A percentile compares a stretch with the other conserved stretches of the same genome.
Conservation (phyloP, 768 basidiomycete genomes). For the Naematelia aurantialba region DNA sequence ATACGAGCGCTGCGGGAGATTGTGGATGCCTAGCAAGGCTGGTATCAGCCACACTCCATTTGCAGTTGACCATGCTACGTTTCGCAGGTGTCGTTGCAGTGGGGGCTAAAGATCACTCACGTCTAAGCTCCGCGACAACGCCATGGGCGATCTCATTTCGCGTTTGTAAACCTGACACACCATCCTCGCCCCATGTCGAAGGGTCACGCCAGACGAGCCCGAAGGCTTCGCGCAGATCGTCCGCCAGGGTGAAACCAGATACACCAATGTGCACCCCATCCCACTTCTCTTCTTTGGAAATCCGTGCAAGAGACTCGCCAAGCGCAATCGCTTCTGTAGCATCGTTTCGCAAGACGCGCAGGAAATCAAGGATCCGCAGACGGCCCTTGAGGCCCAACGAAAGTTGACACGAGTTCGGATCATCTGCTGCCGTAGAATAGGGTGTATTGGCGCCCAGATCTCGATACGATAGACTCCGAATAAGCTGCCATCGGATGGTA, state of each 20-base stretch:
- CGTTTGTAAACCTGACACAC: neutral
- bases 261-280: neutral
- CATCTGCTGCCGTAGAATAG: neutral
- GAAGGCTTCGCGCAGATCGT: neutral
- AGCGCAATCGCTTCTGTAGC: neutral
- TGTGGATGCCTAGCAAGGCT: neutral
- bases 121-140: constrained; percentile 2
- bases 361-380: neutral
- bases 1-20: neutral
- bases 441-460: neutral
- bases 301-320: neutral
- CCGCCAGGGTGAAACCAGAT: neutral
- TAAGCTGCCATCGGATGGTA: neutral
- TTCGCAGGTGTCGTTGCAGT: neutral
- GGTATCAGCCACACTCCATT: neutral
- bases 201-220: neutral
- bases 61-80: neutral
- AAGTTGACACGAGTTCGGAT: neutral
- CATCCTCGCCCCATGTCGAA: neutral
- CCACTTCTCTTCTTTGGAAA: constrained; percentile 6
- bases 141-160: neutral
- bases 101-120: neutral
- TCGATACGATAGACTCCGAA: neutral
- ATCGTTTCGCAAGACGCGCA: neutral
- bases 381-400: neutral